Percentiles rank a stretch among this genome's conserved stretches.
phyloP scores from a whole-genome alignment of 441 rosid species.

The Gossypium aridum region DNA sequence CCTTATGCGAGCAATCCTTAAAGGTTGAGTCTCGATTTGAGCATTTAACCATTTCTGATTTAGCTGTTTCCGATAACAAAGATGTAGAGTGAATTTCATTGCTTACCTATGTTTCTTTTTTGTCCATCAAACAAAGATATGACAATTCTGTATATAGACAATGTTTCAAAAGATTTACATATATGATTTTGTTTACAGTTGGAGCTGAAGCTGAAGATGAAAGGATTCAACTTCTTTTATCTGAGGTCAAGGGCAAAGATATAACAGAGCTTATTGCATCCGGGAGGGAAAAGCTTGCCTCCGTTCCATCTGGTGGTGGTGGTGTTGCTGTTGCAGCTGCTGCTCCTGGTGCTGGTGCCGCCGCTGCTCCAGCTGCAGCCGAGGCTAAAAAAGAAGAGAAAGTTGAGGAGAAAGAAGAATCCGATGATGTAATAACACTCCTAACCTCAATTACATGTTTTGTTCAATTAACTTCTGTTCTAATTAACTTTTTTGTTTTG shows the following conservation, averaged over 20 bases:
- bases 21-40: too few species aligned
- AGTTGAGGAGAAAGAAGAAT: conserved; percentile 80
- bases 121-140: background rate
- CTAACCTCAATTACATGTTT: background rate
- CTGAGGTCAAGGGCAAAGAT: conserved; percentile 65
- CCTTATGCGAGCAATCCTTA: too few species aligned
- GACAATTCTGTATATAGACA: too few species aligned
- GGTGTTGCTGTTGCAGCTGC: conserved; percentile 34
- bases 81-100: background rate
- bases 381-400: conserved; percentile 89
- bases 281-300: conserved; percentile 89
- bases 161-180: background rate
- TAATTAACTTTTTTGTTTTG: background rate
- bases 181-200: conserved; percentile 30
- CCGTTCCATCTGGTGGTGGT: conserved; percentile 57
- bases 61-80: too few species aligned
- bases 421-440: conserved; percentile 62
- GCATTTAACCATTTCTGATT: too few species aligned
- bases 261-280: conserved; percentile 72
- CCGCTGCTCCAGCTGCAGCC: conserved; percentile 55
- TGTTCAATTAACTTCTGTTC: background rate
- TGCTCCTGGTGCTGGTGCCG: conserved; percentile 25
- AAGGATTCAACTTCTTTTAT: conserved; percentile 54
- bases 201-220: conserved; percentile 68
- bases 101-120: background rate